Conservation (phyloP, 2,329 filamentous ascomycete genomes). For the Trichophyton equinum region DNA sequence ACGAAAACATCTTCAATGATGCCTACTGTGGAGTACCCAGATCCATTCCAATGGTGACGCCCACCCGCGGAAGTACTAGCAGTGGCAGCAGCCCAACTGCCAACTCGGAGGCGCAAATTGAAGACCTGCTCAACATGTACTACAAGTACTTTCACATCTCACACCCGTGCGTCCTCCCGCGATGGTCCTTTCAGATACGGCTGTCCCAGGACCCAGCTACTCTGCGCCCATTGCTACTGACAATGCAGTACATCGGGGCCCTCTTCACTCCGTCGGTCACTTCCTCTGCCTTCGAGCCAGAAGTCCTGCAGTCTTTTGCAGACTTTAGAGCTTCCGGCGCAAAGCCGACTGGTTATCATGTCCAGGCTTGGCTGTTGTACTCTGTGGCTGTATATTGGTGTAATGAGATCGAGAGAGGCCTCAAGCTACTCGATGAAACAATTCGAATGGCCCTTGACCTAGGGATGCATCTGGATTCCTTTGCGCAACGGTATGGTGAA, state of each 20-base stretch:
- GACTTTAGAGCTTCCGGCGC: not conserved
- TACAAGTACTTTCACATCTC: slow-evolving; percentile 23
- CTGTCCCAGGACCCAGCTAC: slow-evolving; percentile 8
- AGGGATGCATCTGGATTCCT: slow-evolving; percentile 13
- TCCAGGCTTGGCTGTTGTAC: slow-evolving; percentile 20
- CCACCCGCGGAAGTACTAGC: not conserved
- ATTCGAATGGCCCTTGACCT: slow-evolving; percentile 16
- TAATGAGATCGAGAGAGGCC: slow-evolving; percentile 8
- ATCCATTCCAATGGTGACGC: not conserved
- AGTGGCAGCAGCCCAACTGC: slow-evolving; percentile 1
- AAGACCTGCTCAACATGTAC: slow-evolving; percentile 16
- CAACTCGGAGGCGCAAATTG: not conserved
- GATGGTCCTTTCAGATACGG: slow-evolving; percentile 9
- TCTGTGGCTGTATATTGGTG: slow-evolving; percentile 13
- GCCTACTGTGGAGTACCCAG: not conserved
- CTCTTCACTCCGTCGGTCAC: slow-evolving; percentile 11
- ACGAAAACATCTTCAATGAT: not conserved
- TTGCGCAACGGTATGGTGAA: slow-evolving; percentile 41
- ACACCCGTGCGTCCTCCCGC: slow-evolving; percentile 22
- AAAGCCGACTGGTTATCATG: slow-evolving; percentile 8
- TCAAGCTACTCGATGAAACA: slow-evolving; percentile 8
- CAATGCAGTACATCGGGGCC: slow-evolving; percentile 22
- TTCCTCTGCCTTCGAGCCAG: slow-evolving; percentile 1
- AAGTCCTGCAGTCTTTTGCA: slow-evolving; percentile 3
- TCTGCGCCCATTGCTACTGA: slow-evolving; percentile 17